Evolutionary conservation across 78 protist genomes (phyloP).

Genomic region (Pigoraptor vietnamica): DNA sequence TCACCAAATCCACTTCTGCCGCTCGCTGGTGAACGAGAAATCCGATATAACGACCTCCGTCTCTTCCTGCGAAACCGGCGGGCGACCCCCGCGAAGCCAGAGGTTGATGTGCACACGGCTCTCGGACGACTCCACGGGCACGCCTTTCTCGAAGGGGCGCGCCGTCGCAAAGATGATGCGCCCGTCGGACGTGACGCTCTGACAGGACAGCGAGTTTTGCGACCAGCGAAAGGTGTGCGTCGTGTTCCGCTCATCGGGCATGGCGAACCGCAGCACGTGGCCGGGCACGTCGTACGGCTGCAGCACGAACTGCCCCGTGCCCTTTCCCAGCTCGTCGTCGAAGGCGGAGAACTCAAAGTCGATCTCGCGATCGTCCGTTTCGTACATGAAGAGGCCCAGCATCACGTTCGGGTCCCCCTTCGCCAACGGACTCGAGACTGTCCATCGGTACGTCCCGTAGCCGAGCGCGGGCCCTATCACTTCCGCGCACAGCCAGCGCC

Average conservation of each 20-base stretch:
- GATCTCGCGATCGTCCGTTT: neutral
- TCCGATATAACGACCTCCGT: neutral
- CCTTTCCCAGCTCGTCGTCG: neutral
- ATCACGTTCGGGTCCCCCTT: neutral
- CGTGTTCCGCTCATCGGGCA: neutral
- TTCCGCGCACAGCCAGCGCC: neutral
- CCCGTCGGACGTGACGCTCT: neutral
- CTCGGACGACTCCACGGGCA: neutral
- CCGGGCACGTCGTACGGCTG: neutral
- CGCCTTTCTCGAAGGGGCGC: neutral
- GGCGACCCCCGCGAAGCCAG: neutral
- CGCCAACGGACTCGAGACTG: neutral
- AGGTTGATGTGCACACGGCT: neutral
- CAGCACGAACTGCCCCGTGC: neutral
- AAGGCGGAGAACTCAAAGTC: neutral
- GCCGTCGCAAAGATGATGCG: neutral
- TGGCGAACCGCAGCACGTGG: neutral
- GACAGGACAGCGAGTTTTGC: neutral
- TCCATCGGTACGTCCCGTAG: neutral
- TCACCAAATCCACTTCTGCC: neutral
- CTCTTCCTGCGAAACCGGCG: neutral
- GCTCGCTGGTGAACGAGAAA: neutral
- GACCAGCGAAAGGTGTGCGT: neutral
- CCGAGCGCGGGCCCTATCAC: neutral
- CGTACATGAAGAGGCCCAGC: neutral